Evolutionary conservation across 2,329 filamentous ascomycete genomes (phyloP).

Genomic region (Cytospora leucostoma): DNA sequence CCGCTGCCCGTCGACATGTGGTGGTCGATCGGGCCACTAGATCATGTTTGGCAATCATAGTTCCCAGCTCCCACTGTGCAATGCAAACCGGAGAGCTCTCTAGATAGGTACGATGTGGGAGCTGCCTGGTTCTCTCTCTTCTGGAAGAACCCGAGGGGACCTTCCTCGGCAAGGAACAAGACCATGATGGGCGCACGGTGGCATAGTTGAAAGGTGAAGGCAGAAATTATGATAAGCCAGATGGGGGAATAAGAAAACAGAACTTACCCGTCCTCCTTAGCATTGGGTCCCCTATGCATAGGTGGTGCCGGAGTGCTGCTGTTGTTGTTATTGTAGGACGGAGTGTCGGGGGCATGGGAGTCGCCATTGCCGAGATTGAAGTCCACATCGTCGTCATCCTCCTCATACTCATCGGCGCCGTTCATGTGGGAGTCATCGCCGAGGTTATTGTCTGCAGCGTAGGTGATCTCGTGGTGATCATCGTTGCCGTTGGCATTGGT

Average conservation of each 20-base stretch:
- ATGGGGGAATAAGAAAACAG: constrained; percentile 31
- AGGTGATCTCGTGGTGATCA: not conserved
- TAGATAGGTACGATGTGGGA: not conserved
- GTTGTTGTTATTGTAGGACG: constrained; percentile 33
- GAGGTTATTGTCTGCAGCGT: constrained; percentile 1
- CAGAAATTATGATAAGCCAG: not conserved
- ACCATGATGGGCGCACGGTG: not conserved
- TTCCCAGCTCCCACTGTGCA: not conserved
- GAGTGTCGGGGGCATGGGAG: constrained; percentile 33
- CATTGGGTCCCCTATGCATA: constrained; percentile 58
- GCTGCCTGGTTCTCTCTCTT: not conserved
- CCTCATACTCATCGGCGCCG: constrained; percentile 41
- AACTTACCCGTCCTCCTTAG: constrained; percentile 93
- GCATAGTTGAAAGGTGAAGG: constrained; percentile 8
- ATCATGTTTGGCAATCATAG: not conserved
- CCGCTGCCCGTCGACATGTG: not conserved
- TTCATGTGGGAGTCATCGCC: constrained; percentile 44
- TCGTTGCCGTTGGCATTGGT: constrained; percentile 32
- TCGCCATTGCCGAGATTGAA: constrained; percentile 51
- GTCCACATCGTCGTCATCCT: constrained; percentile 57
- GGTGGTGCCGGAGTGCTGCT: constrained; percentile 36
- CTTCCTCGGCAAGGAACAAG: not conserved
- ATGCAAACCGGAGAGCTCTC: not conserved
- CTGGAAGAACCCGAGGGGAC: not conserved
- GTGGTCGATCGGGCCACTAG: not conserved